Percentiles rank a stretch among this genome's conserved stretches.
Conservation (phyloP, 2,329 filamentous ascomycete genomes). For the Cladophialophora yegresii region DNA sequence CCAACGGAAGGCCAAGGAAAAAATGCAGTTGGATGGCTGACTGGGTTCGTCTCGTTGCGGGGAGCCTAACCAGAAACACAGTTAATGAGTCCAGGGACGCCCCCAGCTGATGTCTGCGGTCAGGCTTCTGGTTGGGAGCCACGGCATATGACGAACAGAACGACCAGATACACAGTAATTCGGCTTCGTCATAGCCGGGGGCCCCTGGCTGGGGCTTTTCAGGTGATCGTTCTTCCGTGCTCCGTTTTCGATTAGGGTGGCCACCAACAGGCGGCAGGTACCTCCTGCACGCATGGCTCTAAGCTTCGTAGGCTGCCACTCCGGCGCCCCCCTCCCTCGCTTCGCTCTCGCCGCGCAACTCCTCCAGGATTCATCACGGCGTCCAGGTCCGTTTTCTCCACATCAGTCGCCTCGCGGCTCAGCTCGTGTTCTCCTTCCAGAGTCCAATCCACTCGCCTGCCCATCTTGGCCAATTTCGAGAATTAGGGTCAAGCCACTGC, state of each 20-base stretch:
- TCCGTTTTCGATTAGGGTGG: conserved; percentile 10
- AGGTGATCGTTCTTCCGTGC: conserved; percentile 2
- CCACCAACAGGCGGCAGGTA: conserved; percentile 15
- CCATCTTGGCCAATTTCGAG: conserved; percentile 22
- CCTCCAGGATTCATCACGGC: conserved; percentile 23
- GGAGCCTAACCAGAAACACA: conserved; percentile 12
- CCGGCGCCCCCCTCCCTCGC: conserved; percentile 18
- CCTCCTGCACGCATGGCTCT: conserved; percentile 13
- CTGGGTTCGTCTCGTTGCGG: conserved; percentile 10
- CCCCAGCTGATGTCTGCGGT: conserved; percentile 1
- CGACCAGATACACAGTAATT: conserved; percentile 17
- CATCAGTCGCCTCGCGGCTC: conserved; percentile 15
- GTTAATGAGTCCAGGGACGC: conserved; percentile 10
- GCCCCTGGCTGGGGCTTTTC: background rate
- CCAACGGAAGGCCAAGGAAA: background rate
- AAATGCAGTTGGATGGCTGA: conserved; percentile 8
- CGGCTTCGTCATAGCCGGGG: background rate
- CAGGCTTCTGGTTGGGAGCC: conserved; percentile 16
- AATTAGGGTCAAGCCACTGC: conserved; percentile 22
- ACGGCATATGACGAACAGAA: conserved; percentile 25
- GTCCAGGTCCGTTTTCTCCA: conserved; percentile 18
- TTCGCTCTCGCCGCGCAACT: conserved; percentile 19
- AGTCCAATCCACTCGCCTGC: conserved; percentile 5
- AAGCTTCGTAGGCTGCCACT: conserved; percentile 2
- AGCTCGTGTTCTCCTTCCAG: conserved; percentile 13